A percentile compares a stretch with the other conserved stretches of the same genome.
Evolutionary conservation across 2,329 filamentous ascomycete genomes (phyloP).

Genomic region (Triangularia setosa): DNA sequence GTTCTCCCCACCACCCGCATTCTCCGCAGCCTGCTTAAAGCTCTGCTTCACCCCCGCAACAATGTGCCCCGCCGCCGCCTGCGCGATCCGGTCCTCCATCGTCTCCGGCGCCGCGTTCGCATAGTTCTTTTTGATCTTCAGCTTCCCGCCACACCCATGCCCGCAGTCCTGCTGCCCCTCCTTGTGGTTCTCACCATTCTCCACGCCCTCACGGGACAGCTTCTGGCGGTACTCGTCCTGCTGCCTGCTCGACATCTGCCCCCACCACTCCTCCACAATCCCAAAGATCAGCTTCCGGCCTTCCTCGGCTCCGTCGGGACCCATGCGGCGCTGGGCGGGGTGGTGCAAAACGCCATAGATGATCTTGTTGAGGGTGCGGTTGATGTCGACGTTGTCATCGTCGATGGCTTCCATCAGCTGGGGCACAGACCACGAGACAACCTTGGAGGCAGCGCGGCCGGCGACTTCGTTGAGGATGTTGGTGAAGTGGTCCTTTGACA

Average conservation of each 20-base stretch:
- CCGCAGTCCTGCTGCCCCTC: constrained; percentile 79
- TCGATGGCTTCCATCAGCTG: constrained; percentile 88
- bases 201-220: constrained; percentile 73
- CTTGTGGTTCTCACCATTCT: constrained; percentile 78
- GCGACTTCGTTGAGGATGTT: constrained; percentile 86
- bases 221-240: constrained; percentile 67
- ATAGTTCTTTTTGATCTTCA: constrained; percentile 71
- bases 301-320: constrained; percentile 66
- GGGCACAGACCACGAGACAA: constrained; percentile 81
- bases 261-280: constrained; percentile 83
- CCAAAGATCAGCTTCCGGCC: constrained; percentile 74
- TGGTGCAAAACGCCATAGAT: constrained; percentile 83
- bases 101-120: constrained; percentile 42
- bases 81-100: constrained; percentile 54
- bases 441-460: constrained; percentile 73
- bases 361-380: constrained; percentile 70
- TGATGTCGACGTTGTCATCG: constrained; percentile 65
- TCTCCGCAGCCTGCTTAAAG: constrained; percentile 43
- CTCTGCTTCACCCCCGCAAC: constrained; percentile 55
- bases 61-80: constrained; percentile 53
- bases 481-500: constrained; percentile 93
- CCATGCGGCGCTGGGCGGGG: constrained; percentile 69
- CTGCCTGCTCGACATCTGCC: constrained; percentile 56
- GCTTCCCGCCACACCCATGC: constrained; percentile 75
- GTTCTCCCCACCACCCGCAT: constrained; percentile 28